Evolutionary conservation across 768 basidiomycete species (phyloP).

Genomic region (Mycena metata): DNA sequence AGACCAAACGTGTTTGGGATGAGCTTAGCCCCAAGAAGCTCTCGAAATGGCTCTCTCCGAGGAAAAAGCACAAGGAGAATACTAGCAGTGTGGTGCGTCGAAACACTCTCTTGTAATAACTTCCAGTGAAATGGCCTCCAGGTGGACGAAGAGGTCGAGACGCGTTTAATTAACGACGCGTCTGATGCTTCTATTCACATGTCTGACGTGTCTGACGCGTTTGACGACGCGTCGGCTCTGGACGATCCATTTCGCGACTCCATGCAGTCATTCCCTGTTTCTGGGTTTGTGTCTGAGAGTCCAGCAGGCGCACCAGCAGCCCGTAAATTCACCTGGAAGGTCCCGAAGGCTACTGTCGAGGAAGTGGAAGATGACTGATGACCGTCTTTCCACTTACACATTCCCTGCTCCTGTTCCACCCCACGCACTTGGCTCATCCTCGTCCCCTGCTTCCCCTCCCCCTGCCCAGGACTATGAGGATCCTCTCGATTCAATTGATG

Average conservation of each 20-base stretch:
- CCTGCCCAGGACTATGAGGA: neutral
- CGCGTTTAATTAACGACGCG: constrained; percentile 11
- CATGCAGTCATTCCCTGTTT: constrained; percentile 1
- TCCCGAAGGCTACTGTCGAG: constrained; percentile 5
- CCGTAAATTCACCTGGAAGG: constrained; percentile 17
- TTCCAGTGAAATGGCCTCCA: too few species aligned
- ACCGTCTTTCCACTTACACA: constrained; percentile 1
- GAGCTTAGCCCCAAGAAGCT: too few species aligned
- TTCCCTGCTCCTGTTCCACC: constrained; percentile 3
- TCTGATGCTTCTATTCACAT: neutral
- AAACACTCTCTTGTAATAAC: too few species aligned
- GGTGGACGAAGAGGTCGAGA: too few species aligned
- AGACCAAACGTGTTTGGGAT: too few species aligned
- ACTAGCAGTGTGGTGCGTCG: too few species aligned
- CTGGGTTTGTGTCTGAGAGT: neutral
- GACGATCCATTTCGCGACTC: constrained; percentile 1
- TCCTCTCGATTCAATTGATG: constrained; percentile 12
- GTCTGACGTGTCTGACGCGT: too few species aligned
- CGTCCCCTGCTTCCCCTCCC: neutral
- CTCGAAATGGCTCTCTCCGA: too few species aligned
- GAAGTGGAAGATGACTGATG: constrained; percentile 9
- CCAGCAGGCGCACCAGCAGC: constrained; percentile 11
- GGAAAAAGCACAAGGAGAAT: too few species aligned
- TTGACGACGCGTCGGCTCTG: too few species aligned
- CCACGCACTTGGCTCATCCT: neutral